Conservation (phyloP, 2,329 filamentous ascomycete species). For the Cladosporium oxysporum region DNA sequence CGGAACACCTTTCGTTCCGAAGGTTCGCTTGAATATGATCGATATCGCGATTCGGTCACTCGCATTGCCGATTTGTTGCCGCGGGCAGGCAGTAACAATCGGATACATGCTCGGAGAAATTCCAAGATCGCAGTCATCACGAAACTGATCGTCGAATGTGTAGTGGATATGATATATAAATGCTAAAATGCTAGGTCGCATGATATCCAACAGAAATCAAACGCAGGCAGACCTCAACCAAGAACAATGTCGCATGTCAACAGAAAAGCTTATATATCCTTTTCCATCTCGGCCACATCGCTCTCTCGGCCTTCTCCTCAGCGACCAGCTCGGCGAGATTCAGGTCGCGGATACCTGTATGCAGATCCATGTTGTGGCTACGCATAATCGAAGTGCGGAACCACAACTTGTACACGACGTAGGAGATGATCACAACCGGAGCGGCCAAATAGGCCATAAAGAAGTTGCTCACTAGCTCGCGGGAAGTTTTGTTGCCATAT, state of each 20-base stretch:
- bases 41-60: background rate
- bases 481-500: slow-evolving; percentile 25
- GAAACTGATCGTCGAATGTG: background rate
- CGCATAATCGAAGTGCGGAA: slow-evolving; percentile 54
- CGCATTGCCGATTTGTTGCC: background rate
- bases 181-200: background rate
- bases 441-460: slow-evolving; percentile 39
- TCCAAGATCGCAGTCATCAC: background rate
- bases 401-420: slow-evolving; percentile 37
- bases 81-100: background rate
- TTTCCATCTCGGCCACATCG: slow-evolving; percentile 52
- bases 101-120: background rate
- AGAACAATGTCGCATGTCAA: slow-evolving; percentile 26
- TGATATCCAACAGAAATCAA: background rate
- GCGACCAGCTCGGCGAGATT: slow-evolving; percentile 76
- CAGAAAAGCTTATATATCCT: slow-evolving; percentile 52
- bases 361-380: slow-evolving; percentile 77
- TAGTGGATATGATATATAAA: background rate
- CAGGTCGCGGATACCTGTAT: slow-evolving; percentile 81
- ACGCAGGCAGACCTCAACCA: background rate
- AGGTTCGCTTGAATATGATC: background rate
- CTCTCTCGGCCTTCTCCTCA: slow-evolving; percentile 75
- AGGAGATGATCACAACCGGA: slow-evolving; percentile 37
- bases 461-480: slow-evolving; percentile 28
- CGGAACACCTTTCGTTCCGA: background rate